Evolutionary conservation across 331 rosid genomes (phyloP), one percentile per base, ranked within the genome.

Genomic region (Dryas integrifolia): DNA sequence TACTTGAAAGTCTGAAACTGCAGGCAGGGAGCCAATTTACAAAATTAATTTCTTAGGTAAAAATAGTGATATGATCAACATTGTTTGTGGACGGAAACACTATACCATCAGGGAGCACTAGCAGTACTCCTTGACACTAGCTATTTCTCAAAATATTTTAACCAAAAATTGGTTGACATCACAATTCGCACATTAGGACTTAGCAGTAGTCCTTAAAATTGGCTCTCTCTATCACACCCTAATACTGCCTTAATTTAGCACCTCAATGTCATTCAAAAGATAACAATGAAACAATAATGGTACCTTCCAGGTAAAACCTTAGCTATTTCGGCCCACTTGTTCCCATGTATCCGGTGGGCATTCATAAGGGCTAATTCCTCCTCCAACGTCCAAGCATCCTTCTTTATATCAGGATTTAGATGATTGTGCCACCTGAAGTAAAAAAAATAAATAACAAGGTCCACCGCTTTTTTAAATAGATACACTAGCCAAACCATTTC

Each of bases 261-360:
- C 45, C 55, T 50, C 16, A 56, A 61, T 58, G 68, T 72, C 71
- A 59, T 45, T 62, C 9, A 39, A 39, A 73, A 71, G 10, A 78
- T 38, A 47, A 47, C 15, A 38, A 79, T 53, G 26, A 72, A 69
- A 77, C 58, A 61, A 76, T 65, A 79, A 83, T 65, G 67, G 24
- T 77, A 95, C 97, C 99, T 95, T 92, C 99, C 99, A 26, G 90
- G 89, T 63, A 95, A 82, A 65, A 86, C 93, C 89, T 84, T 89
- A 30, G 99, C 99, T 69, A 95, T 95, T 86, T 95, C 96, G 56
- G 99, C 99, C 99, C 99, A 95, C 83, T 88, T 92, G 81, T 95
- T 95, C 83, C 97, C 99, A 80, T 89, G 83, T 13, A 63, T 51
- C 70, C 41, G 88, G 85, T 95, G 99, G 77, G 98, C 97, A 72